These are phyloP conservation scores for Debaryomyces maramus DNA, from an alignment of 805 yeast species.

Conservation along the genomic window DNA sequence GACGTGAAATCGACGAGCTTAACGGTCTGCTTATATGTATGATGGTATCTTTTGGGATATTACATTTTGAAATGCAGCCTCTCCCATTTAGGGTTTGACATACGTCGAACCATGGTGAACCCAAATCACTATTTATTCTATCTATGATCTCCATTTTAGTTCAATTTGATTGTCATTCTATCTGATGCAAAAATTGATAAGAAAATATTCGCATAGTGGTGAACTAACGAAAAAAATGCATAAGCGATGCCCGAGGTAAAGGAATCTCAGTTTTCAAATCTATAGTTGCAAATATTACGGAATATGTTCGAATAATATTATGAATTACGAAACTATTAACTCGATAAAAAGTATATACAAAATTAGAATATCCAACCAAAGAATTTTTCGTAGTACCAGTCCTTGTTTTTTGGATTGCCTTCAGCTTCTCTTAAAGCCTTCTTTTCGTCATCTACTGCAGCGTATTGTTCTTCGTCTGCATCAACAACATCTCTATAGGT, in stretches of 20 bases:
- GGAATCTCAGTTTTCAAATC: no score
- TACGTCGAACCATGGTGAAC: constrained; percentile 14
- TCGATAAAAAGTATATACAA: neutral
- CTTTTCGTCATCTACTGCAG: constrained; percentile 32
- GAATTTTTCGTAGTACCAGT: constrained; percentile 50
- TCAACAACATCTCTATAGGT: constrained; percentile 58
- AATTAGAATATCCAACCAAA: constrained; percentile 50
- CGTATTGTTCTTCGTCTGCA: constrained; percentile 48
- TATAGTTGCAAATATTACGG: no score
- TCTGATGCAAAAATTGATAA: no score
- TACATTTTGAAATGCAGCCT: constrained; percentile 52
- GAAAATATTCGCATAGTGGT: no score
- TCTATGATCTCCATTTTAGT: no score
- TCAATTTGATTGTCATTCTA: no score
- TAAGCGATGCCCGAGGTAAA: no score
- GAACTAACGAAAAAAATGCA: no score
- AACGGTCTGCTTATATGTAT: constrained; percentile 46
- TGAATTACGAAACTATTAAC: no score
- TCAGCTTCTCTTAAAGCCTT: constrained; percentile 41
- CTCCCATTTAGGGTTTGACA: constrained; percentile 38
- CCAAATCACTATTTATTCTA: neutral
- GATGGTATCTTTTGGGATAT: constrained; percentile 42
- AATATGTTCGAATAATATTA: no score
- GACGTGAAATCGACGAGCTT: constrained; percentile 48
- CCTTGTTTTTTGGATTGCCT: constrained; percentile 41